Percentiles rank a stretch among this genome's conserved stretches.
These are phyloP conservation scores for Quillaja saponaria DNA, from an alignment of 306 rosid species.

Conservation along the genomic window DNA sequence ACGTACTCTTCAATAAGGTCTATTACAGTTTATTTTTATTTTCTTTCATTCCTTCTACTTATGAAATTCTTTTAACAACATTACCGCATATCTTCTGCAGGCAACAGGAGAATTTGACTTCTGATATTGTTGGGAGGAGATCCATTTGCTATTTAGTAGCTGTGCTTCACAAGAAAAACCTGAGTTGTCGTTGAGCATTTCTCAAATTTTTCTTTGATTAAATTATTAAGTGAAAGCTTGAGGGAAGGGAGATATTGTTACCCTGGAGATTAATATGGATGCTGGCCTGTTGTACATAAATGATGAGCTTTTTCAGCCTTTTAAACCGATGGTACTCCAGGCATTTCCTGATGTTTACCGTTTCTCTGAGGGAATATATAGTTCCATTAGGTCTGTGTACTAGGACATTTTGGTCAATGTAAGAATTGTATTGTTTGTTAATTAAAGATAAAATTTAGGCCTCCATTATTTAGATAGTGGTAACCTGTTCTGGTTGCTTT, in stretches of 20 bases:
- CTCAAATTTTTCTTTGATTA: constrained; percentile 50
- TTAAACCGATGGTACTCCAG: constrained; percentile 46
- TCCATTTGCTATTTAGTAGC: constrained; percentile 23
- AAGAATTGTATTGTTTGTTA: constrained; percentile 42
- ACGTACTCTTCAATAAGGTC: constrained; percentile 95
- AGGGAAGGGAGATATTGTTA: constrained; percentile 55
- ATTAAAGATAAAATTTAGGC: neutral
- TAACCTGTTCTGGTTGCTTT: constrained; percentile 1
- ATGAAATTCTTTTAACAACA: constrained; percentile 18
- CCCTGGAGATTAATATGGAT: constrained; percentile 51
- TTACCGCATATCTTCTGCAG: constrained; percentile 45
- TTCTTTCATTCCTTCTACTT: constrained; percentile 22
- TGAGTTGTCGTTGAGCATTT: constrained; percentile 42
- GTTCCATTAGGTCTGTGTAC: constrained; percentile 53
- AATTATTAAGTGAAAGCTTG: constrained; percentile 53
- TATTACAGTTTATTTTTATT: constrained; percentile 18
- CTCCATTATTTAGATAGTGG: neutral
- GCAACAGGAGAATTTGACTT: constrained; percentile 97
- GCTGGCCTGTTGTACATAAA: constrained; percentile 81
- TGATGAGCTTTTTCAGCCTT: constrained; percentile 66
- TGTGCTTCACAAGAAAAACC: constrained; percentile 39
- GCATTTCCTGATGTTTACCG: constrained; percentile 43
- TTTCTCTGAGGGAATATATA: constrained; percentile 54
- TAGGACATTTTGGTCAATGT: constrained; percentile 45
- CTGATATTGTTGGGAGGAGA: constrained; percentile 54